Base-by-base conservation (phyloP, 202 grass and related monocot species). In the Musa balbisiana region DNA sequence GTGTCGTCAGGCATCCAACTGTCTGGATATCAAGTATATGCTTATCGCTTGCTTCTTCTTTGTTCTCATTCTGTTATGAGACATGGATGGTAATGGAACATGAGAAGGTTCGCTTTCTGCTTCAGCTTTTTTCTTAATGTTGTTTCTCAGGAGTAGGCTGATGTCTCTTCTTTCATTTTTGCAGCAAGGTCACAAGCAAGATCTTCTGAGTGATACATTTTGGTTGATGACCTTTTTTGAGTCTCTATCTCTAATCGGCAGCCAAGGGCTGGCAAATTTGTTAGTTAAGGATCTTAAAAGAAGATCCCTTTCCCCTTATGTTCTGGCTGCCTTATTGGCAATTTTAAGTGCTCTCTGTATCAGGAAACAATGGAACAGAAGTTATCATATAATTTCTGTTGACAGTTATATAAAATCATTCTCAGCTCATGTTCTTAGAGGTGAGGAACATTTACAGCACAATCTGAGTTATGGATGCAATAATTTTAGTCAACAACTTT, bases 191-290 rank as follows among this genome's bases (percentile, higher is more conserved):
- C 94, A 98, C 72, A 94, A 87, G 72, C 85, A 92, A 80, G 91
- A 98, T 80, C 74, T 80, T 62, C 82, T 94, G 21, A 87, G 78
- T 82, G 91, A 90, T 77, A 87, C 91, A 74, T 98, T 98, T 73
- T 98, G 94, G 94, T 29, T 86, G 73, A 98, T 92, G 87, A 88
- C 87, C 55, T 94, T 98, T 85, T 90, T 91, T 13, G 95, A 98
- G 83, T 98, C 91, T 3, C 76, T 89, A 58, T 94, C 88, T 69
- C 81, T 88, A 55, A 33, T 90, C 83, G 85, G 88, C 75, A 94
- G 91, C 77, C 95, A 99, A 92, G 87, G 83, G 63, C 58, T 94
- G 25, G 83, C 91, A 71, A 99, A 99, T 72, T 62, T 83, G 26
- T 80, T 90, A 62, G 74, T 89, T 54, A 73, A 76, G 67, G 65